These are phyloP conservation scores for Exophiala sp. DNA, from an alignment of 2,329 filamentous ascomycete genomes.

Conservation along the genomic window DNA sequence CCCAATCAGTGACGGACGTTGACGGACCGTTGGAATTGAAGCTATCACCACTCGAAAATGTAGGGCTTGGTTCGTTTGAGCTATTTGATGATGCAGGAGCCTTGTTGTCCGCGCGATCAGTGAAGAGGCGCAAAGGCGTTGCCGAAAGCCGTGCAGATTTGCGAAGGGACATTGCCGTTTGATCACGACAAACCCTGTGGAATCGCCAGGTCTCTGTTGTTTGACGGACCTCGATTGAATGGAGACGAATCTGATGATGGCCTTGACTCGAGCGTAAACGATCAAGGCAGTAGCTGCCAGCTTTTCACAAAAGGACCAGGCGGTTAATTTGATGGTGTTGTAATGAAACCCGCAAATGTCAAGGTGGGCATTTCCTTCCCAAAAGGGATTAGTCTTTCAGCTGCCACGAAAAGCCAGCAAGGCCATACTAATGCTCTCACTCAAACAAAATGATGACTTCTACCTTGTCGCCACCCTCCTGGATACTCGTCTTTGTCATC, in stretches of 20 bases:
- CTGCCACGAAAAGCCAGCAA: too few species aligned
- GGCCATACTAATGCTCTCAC: too few species aligned
- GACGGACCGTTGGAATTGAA: constrained; percentile 4
- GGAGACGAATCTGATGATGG: too few species aligned
- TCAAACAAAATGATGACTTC: too few species aligned
- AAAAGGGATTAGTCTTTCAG: constrained; percentile 6
- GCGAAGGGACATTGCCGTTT: constrained; percentile 15
- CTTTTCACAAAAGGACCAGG: too few species aligned
- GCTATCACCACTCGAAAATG: constrained; percentile 5
- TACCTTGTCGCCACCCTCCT: too few species aligned
- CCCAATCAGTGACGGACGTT: constrained; percentile 14
- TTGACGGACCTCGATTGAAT: too few species aligned
- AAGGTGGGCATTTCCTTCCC: constrained; percentile 3
- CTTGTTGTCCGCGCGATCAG: constrained; percentile 1
- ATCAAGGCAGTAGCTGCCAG: too few species aligned
- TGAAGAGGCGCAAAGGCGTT: constrained; percentile 8
- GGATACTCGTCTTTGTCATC: too few species aligned
- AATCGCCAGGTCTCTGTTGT: background rate
- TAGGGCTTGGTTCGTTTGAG: constrained; percentile 11
- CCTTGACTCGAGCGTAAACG: too few species aligned
- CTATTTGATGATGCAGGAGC: background rate
- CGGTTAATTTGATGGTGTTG: too few species aligned
- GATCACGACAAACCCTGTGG: background rate
- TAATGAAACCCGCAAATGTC: too few species aligned
- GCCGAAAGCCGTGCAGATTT: constrained; percentile 10